Evolutionary conservation across 345 rosid genomes (phyloP), one percentile per base, ranked within the genome.

Genomic region (Pseudoturritis turrita): DNA sequence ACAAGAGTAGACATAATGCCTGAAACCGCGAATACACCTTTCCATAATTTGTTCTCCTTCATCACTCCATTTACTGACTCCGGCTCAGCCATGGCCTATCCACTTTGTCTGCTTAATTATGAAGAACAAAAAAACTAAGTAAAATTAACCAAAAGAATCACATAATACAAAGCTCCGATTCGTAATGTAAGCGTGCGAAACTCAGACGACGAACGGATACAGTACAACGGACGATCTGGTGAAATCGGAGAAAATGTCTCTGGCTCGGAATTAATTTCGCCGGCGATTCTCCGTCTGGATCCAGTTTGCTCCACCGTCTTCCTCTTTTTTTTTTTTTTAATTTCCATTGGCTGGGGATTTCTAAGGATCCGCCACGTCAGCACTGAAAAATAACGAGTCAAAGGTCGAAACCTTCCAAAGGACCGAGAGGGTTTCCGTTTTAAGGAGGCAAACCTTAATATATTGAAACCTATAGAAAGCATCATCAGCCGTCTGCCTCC

Each of bases 1-100:
- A 93, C 98, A 63, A 93, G 98, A 72, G 98, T 89, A 61, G 77
- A 77, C 97, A 93, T 89, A 84, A 93, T 90, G 70, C 98, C 97
- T 36, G 79, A 28, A 29, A 90, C 96, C 2, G 97, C 96, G 29
- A 94, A 84, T 39, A 84, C 72, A 46, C 85, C 92, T 84, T 88
- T 87, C 89, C 90, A 83, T 69, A 89, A 29, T 78, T 80, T 88
- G 81, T 70, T 80, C 75, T 81, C 87, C 71, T 76, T 83, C 73
- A 77, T 83, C 73, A 77, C 80, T 41, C 55, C 81, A 35, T 63
- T 65, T 70, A 68, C 61, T 35, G 83, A 18, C 29, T 65, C 77
- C 63, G 86, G 65, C 65, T 87, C 92, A 44, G 91, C 91, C 98
- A 92, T 92, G 44, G 64, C 85, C 85, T 82, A 81, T 83, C 70